Evolutionary conservation across 2,329 filamentous ascomycete species (phyloP).

Genomic region (Aspergillus jensenii): DNA sequence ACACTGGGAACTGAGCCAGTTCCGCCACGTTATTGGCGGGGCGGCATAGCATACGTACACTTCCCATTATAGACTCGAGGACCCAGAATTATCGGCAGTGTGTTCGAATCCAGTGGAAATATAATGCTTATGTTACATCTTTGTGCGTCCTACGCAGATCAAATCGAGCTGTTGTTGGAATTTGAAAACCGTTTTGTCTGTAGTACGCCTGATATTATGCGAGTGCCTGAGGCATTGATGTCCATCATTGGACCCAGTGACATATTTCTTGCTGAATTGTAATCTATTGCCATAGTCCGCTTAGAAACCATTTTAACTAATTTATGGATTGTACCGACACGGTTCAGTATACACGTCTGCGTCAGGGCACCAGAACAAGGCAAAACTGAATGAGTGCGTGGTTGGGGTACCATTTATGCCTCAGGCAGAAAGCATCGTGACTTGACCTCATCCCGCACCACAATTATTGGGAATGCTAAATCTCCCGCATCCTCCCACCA

Average conservation of each 20-base stretch:
- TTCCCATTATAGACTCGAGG: background rate
- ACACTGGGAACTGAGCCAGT: background rate
- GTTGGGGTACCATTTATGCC: constrained; percentile 1
- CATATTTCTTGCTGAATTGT: background rate
- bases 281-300: background rate
- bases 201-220: background rate
- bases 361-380: background rate
- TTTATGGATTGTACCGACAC: background rate
- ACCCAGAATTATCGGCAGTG: background rate
- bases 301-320: background rate
- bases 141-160: background rate
- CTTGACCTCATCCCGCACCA: constrained; percentile 27
- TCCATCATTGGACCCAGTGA: background rate
- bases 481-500: constrained; percentile 16
- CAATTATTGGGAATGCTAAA: constrained; percentile 23
- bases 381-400: background rate
- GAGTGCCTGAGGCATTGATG: background rate
- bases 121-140: background rate
- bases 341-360: background rate
- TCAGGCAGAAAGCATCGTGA: constrained; percentile 13
- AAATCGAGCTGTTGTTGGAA: background rate
- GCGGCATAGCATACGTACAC: constrained; percentile 1
- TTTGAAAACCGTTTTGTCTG: background rate
- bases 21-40: constrained; percentile 5
- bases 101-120: background rate